Percentiles rank a stretch among this genome's conserved stretches.
Conservation (phyloP, 2,329 filamentous ascomycete species). For the Cordyceps javanica region DNA sequence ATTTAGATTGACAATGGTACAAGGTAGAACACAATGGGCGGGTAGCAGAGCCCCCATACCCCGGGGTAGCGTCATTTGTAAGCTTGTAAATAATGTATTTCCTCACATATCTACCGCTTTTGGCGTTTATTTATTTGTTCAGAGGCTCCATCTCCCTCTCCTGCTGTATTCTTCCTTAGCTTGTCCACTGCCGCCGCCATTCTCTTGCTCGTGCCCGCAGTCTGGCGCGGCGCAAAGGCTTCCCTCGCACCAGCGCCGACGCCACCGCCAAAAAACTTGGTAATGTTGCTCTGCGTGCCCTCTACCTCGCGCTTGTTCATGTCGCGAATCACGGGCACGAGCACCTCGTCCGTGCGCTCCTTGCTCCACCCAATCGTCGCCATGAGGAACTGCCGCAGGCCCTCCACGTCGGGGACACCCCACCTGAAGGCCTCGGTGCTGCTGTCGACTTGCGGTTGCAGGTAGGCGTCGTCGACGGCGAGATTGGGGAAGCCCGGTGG, state of each 20-base stretch:
- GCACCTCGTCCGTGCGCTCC: slow-evolving; percentile 88
- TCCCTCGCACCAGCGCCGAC: slow-evolving; percentile 62
- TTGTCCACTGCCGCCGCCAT: slow-evolving; percentile 70
- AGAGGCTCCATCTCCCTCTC: neutral
- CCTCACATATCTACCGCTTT: neutral
- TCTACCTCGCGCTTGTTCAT: slow-evolving; percentile 87
- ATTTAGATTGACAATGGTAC: too few relatives aligned
- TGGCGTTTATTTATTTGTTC: neutral
- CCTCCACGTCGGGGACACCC: slow-evolving; percentile 90
- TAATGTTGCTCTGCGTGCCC: slow-evolving; percentile 94
- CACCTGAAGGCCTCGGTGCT: slow-evolving; percentile 80
- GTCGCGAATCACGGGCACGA: slow-evolving; percentile 90
- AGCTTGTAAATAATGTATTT: too few relatives aligned
- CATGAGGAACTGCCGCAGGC: slow-evolving; percentile 79
- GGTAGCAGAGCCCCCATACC: too few relatives aligned
- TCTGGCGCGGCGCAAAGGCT: slow-evolving; percentile 65
- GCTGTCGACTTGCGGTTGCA: slow-evolving; percentile 77
- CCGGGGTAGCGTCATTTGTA: too few relatives aligned
- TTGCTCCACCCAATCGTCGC: slow-evolving; percentile 86
- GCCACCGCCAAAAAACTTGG: slow-evolving; percentile 75
- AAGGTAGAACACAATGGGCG: neutral
- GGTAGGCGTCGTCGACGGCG: slow-evolving; percentile 76
- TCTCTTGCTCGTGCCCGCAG: slow-evolving; percentile 58
- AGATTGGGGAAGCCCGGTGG: slow-evolving; percentile 72
- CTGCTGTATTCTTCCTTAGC: slow-evolving; percentile 41